These are phyloP conservation scores for Vitis hybrid DNA, from an alignment of 177 flowering plant genomes.

Conservation along the genomic window DNA sequence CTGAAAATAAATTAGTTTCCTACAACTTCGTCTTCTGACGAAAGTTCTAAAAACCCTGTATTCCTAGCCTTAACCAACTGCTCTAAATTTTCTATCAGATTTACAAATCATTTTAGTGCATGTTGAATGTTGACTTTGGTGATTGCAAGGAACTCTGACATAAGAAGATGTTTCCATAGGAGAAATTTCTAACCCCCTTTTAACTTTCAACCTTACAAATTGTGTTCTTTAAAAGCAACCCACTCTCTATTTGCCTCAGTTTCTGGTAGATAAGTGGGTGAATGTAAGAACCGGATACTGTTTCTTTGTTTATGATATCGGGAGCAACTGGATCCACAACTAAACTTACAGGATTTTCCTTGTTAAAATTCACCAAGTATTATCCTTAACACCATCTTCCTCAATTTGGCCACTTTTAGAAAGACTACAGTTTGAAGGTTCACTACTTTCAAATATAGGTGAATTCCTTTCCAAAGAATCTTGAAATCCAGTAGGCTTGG, in stretches of 20 bases:
- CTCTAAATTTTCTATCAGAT: constrained; percentile 29
- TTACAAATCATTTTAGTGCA: constrained; percentile 20
- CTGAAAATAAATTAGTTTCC: constrained; percentile 80
- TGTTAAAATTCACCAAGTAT: constrained; percentile 13
- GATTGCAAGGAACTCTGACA: constrained; percentile 31
- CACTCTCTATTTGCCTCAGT: constrained; percentile 38
- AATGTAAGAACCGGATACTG: constrained; percentile 27
- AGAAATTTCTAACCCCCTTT: constrained; percentile 20
- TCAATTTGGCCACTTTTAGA: constrained; percentile 21
- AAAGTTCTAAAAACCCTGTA: constrained; percentile 46
- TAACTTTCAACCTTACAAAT: constrained; percentile 35
- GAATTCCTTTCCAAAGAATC: constrained; percentile 15
- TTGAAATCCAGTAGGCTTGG: constrained; percentile 17
- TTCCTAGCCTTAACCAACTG: constrained; percentile 51
- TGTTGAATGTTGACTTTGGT: constrained; percentile 21
- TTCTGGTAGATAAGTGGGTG: constrained; percentile 59
- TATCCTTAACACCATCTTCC: constrained; percentile 13
- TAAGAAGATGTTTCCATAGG: constrained; percentile 27
- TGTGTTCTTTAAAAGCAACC: constrained; percentile 15
- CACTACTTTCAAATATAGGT: constrained; percentile 23
- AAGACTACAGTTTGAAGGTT: constrained; percentile 13
- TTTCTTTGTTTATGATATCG: constrained; percentile 36
- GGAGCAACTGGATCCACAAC: constrained; percentile 6
- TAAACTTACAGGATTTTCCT: constrained; percentile 18
- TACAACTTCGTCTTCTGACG: constrained; percentile 88